Percentiles rank a stretch among this genome's conserved stretches.
Conservation (phyloP, 257 asterid species). For the Craterostigma plantagineum region DNA sequence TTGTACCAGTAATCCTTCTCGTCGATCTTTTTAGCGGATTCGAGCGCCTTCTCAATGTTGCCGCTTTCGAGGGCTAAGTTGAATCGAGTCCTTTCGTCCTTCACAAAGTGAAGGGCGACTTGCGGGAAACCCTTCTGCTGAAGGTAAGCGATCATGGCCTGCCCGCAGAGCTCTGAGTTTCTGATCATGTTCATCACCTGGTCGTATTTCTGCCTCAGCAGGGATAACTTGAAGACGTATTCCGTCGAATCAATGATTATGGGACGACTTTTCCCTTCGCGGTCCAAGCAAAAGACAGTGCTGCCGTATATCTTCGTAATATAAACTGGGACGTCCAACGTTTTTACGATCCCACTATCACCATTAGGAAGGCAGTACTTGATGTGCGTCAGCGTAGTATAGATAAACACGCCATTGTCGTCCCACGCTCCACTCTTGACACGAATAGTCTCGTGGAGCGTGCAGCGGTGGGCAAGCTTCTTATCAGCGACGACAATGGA, state of each 20-base stretch:
- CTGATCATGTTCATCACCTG: constrained; percentile 94
- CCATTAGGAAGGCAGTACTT: constrained; percentile 98
- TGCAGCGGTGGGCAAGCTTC: constrained; percentile 72
- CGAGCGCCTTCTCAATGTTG: constrained; percentile 86
- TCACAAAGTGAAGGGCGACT: constrained; percentile 92
- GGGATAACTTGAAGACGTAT: constrained; percentile 60
- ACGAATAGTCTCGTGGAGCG: constrained; percentile 96
- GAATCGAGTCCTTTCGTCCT: constrained; percentile 88
- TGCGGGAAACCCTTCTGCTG: constrained; percentile 99
- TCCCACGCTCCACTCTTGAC: constrained; percentile 99
- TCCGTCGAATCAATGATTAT: constrained; percentile 85
- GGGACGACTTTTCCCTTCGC: constrained; percentile 83
- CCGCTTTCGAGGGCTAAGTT: constrained; percentile 91
- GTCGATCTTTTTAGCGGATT: constrained; percentile 75
- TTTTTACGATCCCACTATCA: constrained; percentile 88
- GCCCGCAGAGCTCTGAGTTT: constrained; percentile 92
- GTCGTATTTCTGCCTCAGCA: constrained; percentile 65
- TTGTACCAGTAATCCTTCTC: constrained; percentile 91
- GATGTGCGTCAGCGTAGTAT: constrained; percentile 84
- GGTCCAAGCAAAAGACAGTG: constrained; percentile 90
- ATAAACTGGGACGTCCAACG: constrained; percentile 81
- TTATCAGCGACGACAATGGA: constrained; percentile 91
- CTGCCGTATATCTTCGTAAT: constrained; percentile 70
- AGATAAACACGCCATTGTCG: constrained; percentile 80
- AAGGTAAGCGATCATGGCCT: constrained; percentile 94